Base-by-base conservation (phyloP, 208 protist genomes). In the Leishmania arabica region DNA sequence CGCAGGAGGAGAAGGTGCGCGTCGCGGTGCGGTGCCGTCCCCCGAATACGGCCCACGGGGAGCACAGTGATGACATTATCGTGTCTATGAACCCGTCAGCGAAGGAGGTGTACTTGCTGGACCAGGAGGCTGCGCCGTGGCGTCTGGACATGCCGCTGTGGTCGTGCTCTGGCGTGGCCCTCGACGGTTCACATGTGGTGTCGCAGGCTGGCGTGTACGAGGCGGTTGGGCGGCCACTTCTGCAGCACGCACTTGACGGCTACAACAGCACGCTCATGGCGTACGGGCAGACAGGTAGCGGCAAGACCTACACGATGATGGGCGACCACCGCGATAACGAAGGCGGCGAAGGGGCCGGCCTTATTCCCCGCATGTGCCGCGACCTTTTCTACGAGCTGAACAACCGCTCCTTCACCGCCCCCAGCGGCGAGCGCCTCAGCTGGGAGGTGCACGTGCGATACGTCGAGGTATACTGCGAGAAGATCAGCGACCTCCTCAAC, bases 221-320 rank as follows among this genome's bases (percentile, higher is more conserved):
- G 77, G 78, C 88, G 58, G 71, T 99, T n/a, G 98, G 98, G 40
- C 84, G 87, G 37, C 93, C 95, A 0, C 90, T 99, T 37, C 87
- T 99, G 31, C 80, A 92, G 19, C 98, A 99, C 88, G 92, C 97
- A 37, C 79, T 98, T 81, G 90, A 95, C 31, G 95, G 97, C 58
- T 96, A 95, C 86, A 97, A 98, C 89, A 95, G 88, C 83, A 96
- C 95, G 8, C 79, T 99, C 53, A 95, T 98, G 79, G 93, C 95
- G 19, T 98, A 98, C 78, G 95, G 96, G 19, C 91, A 93, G 72
- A 99, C 97, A 19, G 93, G 94, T 47, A 95, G 92, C 79, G 98
- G 94, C 45, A 98, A 98, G 83, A 97, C 94, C 51, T 94, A 97
- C 89, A 97, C 93, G 13, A 97, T 98, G 90, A 94, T 97, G 85